These are phyloP conservation scores for Clarireedia homoeocarpa DNA, from an alignment of 2,329 filamentous ascomycete genomes.

Conservation along the genomic window DNA sequence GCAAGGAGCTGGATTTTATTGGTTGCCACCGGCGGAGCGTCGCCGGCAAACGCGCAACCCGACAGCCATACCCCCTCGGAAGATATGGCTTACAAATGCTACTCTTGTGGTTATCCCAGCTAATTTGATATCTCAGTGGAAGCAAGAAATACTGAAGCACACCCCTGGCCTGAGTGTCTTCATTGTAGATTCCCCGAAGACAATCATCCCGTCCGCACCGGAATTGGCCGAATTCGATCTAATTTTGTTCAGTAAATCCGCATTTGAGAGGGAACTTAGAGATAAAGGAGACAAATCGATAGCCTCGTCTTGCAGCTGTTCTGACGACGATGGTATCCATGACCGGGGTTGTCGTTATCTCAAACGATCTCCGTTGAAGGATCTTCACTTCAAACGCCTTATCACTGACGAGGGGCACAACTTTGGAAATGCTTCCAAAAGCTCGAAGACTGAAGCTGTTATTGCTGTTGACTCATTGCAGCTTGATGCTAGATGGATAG, in stretches of 20 bases:
- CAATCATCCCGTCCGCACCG: conserved; percentile 46
- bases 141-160: conserved; percentile 71
- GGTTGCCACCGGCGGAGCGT: conserved; percentile 39
- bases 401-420: conserved; percentile 91
- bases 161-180: conserved; percentile 59
- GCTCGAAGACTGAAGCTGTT: conserved; percentile 48
- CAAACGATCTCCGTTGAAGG: conserved; percentile 51
- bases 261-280: conserved; percentile 62
- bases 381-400: conserved; percentile 76
- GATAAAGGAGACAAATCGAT: conserved; percentile 32
- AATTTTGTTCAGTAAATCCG: conserved; percentile 65
- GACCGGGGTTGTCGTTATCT: conserved; percentile 37
- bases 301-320: not conserved
- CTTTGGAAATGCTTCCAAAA: conserved; percentile 57
- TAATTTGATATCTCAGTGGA: conserved; percentile 82
- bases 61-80: conserved; percentile 33
- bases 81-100: conserved; percentile 56
- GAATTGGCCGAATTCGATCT: conserved; percentile 64
- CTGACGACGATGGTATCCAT: conserved; percentile 12
- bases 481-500: conserved; percentile 74
- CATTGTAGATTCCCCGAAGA: conserved; percentile 45
- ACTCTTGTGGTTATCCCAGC: conserved; percentile 76
- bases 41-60: conserved; percentile 34
- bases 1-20: conserved; percentile 52
- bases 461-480: conserved; percentile 45